These are phyloP conservation scores for Opeltia flavorubescens DNA, from an alignment of 495 filamentous ascomycete genomes.

Conservation along the genomic window DNA sequence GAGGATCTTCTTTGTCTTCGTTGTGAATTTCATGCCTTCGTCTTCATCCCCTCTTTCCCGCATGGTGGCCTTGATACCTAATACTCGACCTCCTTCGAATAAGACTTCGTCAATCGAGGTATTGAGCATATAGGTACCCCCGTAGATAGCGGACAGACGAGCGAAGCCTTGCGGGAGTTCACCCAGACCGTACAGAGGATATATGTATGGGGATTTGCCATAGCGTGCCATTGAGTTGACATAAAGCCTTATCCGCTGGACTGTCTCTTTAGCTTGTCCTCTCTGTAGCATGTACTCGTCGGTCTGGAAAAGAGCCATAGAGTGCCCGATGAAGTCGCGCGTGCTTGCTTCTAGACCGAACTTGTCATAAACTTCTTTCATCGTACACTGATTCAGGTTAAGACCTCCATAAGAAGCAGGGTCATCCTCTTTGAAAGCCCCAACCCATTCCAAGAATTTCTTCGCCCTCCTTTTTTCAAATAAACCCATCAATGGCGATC, in stretches of 20 bases:
- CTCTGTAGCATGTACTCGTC: conserved; percentile 68
- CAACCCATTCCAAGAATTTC: conserved; percentile 95
- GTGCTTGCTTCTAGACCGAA: conserved; percentile 87
- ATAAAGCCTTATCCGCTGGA: conserved; percentile 88
- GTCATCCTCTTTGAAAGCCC: conserved; percentile 73
- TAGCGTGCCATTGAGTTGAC: conserved; percentile 97
- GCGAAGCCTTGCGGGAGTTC: conserved; percentile 98
- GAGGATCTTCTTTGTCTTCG: conserved; percentile 89
- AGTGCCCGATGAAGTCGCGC: conserved; percentile 91
- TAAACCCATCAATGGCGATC: conserved; percentile 87
- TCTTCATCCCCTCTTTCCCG: conserved; percentile 61
- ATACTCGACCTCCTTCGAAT: conserved; percentile 67
- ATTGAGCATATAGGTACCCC: conserved; percentile 98
- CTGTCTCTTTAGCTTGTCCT: conserved; percentile 69
- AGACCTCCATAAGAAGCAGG: conserved; percentile 59
- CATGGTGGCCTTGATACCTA: conserved; percentile 95
- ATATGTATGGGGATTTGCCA: conserved; percentile 98
- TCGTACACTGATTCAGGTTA: conserved; percentile 62
- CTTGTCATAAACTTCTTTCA: conserved; percentile 97
- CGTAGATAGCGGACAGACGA: conserved; percentile 92
- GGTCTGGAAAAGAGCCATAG: conserved; percentile 88
- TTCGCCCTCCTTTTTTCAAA: conserved; percentile 97
- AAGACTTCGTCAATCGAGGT: conserved; percentile 79
- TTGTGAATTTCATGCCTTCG: conserved; percentile 82
- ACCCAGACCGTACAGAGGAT: conserved; percentile 92